phyloP scores from a whole-genome alignment of 345 rosid genomes.

The Eucalyptus virginea region DNA sequence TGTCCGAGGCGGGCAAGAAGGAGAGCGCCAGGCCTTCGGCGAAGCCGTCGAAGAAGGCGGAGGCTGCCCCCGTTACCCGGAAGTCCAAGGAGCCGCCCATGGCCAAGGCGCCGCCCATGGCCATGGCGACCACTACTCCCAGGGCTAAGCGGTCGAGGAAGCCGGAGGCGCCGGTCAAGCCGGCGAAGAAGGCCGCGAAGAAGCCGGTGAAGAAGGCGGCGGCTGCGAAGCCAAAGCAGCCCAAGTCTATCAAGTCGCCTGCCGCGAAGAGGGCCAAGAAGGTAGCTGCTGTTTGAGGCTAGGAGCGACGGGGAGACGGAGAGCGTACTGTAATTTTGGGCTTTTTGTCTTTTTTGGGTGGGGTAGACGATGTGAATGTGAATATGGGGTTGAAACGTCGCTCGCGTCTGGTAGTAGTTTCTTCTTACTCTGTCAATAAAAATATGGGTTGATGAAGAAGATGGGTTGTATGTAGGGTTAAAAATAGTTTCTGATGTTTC shows the following conservation, averaged over 20 bases:
- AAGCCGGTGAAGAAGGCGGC: background rate
- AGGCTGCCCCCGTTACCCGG: slow-evolving; percentile 17
- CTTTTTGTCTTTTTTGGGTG: background rate
- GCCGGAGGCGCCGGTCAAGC: background rate
- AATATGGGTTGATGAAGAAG: background rate
- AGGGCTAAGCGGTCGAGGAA: background rate
- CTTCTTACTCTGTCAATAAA: background rate
- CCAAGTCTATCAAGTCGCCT: slow-evolving; percentile 1
- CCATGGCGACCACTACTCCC: background rate
- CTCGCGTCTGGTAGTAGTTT: background rate
- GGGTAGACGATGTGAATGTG: background rate
- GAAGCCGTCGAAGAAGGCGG: slow-evolving; percentile 30
- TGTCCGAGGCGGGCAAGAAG: slow-evolving; percentile 29
- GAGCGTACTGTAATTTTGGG: background rate
- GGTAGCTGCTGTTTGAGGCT: background rate
- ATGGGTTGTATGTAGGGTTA: background rate
- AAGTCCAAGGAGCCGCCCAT: background rate
- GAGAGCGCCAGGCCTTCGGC: slow-evolving; percentile 25
- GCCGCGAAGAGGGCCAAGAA: slow-evolving; percentile 2
- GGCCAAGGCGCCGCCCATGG: background rate
- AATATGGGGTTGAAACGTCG: background rate
- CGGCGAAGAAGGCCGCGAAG: background rate
- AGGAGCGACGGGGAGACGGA: background rate
- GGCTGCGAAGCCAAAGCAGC: slow-evolving; percentile 5
- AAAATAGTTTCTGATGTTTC: background rate